Evolutionary conservation across 805 yeast species (phyloP).

Genomic region (Candida morakotiae): DNA sequence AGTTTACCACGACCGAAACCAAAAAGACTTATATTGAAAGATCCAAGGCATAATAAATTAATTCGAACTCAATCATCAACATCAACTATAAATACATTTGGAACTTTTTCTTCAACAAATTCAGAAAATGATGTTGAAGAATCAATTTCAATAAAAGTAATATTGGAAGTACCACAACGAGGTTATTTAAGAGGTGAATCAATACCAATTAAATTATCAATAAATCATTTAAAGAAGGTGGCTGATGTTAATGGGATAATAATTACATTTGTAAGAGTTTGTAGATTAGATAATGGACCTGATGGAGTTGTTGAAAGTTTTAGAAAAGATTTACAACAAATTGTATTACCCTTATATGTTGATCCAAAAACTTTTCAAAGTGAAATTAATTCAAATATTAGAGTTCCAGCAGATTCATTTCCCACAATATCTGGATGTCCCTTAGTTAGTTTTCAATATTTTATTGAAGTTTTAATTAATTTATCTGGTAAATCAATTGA

Average conservation of each 20-base stretch:
- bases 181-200: conserved; percentile 80
- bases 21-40: conserved; percentile 58
- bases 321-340: conserved; percentile 79
- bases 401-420: conserved; percentile 80
- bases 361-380: conserved; percentile 60
- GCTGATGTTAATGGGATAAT: conserved; percentile 71
- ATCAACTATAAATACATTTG: conserved; percentile 8
- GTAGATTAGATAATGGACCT: conserved; percentile 57
- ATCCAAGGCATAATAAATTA: conserved; percentile 29
- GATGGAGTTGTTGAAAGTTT: conserved; percentile 65
- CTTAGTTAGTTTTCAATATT: conserved; percentile 76
- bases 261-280: conserved; percentile 74
- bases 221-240: conserved; percentile 68
- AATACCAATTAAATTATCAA: conserved; percentile 64
- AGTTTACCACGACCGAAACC: conserved; percentile 63
- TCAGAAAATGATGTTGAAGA: conserved; percentile 12
- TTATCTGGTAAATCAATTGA: conserved; percentile 55
- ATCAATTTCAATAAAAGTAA: conserved; percentile 24
- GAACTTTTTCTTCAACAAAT: conserved; percentile 11
- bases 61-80: conserved; percentile 8
- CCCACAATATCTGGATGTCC: conserved; percentile 76
- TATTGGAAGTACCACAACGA: conserved; percentile 43
- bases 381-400: conserved; percentile 56
- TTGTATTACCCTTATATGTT: conserved; percentile 71
- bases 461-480: conserved; percentile 79